Conservation (phyloP, 345 rosid genomes). For the Draba incana region DNA sequence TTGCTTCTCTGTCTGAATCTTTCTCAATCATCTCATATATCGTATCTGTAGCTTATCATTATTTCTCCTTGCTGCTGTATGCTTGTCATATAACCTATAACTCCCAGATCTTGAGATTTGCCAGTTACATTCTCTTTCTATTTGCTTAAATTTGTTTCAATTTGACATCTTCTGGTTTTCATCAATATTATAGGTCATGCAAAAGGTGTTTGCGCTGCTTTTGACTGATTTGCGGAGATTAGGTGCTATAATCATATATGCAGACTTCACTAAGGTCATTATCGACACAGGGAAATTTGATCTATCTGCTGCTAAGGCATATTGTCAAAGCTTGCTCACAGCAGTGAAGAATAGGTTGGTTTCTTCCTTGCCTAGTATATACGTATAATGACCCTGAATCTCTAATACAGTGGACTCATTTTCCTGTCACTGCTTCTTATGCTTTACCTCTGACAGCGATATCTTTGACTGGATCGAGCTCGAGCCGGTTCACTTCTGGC, state of each 20-base stretch:
- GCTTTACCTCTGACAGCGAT: constrained; percentile 56
- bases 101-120: constrained; percentile 23
- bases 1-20: constrained; percentile 12
- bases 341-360: constrained; percentile 76
- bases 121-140: constrained; percentile 3
- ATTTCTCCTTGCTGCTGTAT: constrained; percentile 17
- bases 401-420: constrained; percentile 18
- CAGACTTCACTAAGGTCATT: constrained; percentile 83
- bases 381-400: constrained; percentile 2
- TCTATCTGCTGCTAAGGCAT: constrained; percentile 75
- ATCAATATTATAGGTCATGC: constrained; percentile 72
- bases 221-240: constrained; percentile 92
- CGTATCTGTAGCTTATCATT: constrained; percentile 6
- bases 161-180: constrained; percentile 19
- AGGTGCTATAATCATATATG: constrained; percentile 88
- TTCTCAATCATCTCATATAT: neutral
- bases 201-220: constrained; percentile 91
- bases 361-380: constrained; percentile 25
- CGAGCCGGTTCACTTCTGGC: constrained; percentile 84
- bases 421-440: constrained; percentile 25
- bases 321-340: constrained; percentile 84
- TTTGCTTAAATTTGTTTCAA: neutral
- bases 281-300: constrained; percentile 84
- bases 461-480: constrained; percentile 88
- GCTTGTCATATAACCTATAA: constrained; percentile 16